phyloP scores from a whole-genome alignment of 192 early-diverging fungal genomes.

The Coemansia sp. region DNA sequence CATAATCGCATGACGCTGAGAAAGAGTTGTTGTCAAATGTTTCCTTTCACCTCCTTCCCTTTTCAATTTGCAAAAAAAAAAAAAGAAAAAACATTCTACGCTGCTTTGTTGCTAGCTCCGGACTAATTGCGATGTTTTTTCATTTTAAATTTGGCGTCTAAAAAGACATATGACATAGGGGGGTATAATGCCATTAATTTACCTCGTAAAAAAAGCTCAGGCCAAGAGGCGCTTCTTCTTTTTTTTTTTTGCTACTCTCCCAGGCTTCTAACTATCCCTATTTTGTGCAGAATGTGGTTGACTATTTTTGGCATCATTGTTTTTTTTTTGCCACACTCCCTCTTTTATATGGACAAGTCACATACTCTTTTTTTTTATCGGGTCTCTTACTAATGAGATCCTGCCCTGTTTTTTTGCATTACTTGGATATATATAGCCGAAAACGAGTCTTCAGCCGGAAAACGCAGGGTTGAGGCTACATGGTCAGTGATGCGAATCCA shows the following conservation, averaged over 20 bases:
- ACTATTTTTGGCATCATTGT: constrained; percentile 13
- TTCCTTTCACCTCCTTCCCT: neutral
- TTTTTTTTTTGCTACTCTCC: constrained; percentile 4
- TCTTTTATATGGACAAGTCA: neutral
- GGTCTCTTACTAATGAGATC: neutral
- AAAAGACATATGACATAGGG: neutral
- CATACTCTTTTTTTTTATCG: neutral
- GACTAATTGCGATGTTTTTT: constrained; percentile 41
- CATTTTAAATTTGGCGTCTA: constrained; percentile 1
- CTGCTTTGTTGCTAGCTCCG: neutral
- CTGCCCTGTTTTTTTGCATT: constrained; percentile 11
- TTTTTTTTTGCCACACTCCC: constrained; percentile 3
- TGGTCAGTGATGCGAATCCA: constrained; percentile 97
- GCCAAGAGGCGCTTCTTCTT: neutral
- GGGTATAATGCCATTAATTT: constrained; percentile 6
- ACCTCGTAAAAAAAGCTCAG: neutral
- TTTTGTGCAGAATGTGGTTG: neutral
- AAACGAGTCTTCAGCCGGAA: constrained; percentile 91
- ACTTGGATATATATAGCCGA: constrained; percentile 70
- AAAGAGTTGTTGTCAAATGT: neutral
- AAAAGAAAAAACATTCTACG: neutral
- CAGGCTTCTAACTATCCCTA: neutral
- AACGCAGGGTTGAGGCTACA: constrained; percentile 87
- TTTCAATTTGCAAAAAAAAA: neutral
- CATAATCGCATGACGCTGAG: neutral